Base-by-base conservation (phyloP, 2,329 filamentous ascomycete genomes). In the Verticillium nubilum region DNA sequence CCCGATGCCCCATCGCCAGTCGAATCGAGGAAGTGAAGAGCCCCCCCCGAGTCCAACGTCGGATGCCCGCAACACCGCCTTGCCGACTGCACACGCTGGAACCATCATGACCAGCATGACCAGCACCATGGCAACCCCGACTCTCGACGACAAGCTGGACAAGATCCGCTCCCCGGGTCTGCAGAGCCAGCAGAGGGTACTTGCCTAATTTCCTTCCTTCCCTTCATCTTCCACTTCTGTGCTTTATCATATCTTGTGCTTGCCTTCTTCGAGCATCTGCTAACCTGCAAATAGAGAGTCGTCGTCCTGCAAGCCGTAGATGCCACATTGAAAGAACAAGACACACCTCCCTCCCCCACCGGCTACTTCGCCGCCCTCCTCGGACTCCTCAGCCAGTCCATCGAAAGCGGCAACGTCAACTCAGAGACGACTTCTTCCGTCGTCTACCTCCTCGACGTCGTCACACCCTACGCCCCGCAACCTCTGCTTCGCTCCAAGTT, bases 151-250 rank as follows among this genome's bases (percentile, higher is more conserved):
- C 81, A 96, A 92, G 81, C 86, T 99, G 73, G 91, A 94, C 79
- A 97, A 96, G 85, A 97, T 98, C 75, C 91, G 95, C 77, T 95
- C 91, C 72, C 95, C 95, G 59, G 97, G 96, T 76, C 86, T 97
- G 69, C 91, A 98, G 76, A 97, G 91, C 74, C 93, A 97, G 78
- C 87, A 96, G 75, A 92, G 93, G 84, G 92, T 95, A 79, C 67
- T 73, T 37, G 35, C 19, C 17, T 25, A 26, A 13, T 31, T 19
- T 37, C 17, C 26, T 54, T 31, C 57, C 50, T 52, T 64, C 63
- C 58, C 59, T 57, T 63, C 19, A 63, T 53, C 52, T 58, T n/a
- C 62, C 47, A 55, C 47, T 62, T 50, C 52, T 47, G 15, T 52
- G 62, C 52, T 52, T 27, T 58, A 19, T n/a, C 17, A 52, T 12